Evolutionary conservation across 2,329 filamentous ascomycete genomes (phyloP).

Genomic region (Drechmeria coniospora): DNA sequence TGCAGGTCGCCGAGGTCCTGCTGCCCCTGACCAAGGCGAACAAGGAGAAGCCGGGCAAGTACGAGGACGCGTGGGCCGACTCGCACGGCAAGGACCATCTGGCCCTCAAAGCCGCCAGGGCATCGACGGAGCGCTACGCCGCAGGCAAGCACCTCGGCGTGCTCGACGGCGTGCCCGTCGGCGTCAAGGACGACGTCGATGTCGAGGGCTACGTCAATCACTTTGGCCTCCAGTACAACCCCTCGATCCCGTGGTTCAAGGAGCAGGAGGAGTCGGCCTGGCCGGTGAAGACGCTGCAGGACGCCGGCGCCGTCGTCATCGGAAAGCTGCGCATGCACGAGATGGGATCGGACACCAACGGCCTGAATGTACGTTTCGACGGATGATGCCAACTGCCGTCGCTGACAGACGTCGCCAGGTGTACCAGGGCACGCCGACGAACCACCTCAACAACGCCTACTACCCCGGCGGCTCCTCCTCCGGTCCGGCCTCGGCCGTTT

Average conservation of each 20-base stretch:
- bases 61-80: slow-evolving; percentile 60
- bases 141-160: slow-evolving; percentile 48
- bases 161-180: slow-evolving; percentile 70
- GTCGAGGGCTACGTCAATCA: slow-evolving; percentile 55
- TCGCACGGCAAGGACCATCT: slow-evolving; percentile 39
- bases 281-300: slow-evolving; percentile 56
- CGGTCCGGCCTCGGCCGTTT: slow-evolving; percentile 56
- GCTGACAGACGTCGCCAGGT: too few relatives aligned
- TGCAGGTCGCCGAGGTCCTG: slow-evolving; percentile 54
- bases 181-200: slow-evolving; percentile 68
- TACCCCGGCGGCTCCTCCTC: slow-evolving; percentile 73
- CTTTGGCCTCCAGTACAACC: slow-evolving; percentile 46
- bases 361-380: slow-evolving; percentile 61
- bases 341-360: slow-evolving; percentile 66
- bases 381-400: too few relatives aligned
- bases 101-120: slow-evolving; percentile 52
- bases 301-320: slow-evolving; percentile 59
- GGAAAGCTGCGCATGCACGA: slow-evolving; percentile 74
- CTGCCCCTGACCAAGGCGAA: slow-evolving; percentile 55
- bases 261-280: slow-evolving; percentile 43
- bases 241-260: slow-evolving; percentile 33
- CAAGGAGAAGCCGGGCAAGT: slow-evolving; percentile 34
- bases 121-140: slow-evolving; percentile 58
- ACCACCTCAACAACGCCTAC: slow-evolving; percentile 62
- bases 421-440: slow-evolving; percentile 56